Evolutionary conservation across 2,329 filamentous ascomycete species (phyloP).

Genomic region (Paraconiothyrium sp.): DNA sequence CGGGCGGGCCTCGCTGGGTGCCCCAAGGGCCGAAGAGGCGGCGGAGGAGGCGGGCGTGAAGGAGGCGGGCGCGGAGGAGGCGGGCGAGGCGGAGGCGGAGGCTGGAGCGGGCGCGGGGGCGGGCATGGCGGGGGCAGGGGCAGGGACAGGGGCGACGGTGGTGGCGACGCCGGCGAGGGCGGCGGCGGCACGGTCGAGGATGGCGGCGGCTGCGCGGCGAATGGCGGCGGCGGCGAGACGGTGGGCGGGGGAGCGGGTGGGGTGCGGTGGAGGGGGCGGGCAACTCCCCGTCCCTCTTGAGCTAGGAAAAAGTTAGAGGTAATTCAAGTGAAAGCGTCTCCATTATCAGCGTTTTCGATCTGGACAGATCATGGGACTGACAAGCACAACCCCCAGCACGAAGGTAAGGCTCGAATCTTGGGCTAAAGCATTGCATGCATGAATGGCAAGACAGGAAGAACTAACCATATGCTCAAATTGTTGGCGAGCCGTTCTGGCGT

Average conservation of each 20-base stretch:
- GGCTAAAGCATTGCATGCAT: neutral
- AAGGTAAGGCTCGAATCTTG: neutral
- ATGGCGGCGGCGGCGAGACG: neutral
- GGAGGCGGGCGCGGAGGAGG: neutral
- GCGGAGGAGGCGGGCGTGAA: neutral
- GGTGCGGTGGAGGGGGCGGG: neutral
- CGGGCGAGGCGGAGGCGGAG: neutral
- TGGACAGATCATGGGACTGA: no score
- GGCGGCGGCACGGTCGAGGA: neutral
- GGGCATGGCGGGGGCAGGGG: no score
- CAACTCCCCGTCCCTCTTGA: neutral
- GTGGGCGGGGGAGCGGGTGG: neutral
- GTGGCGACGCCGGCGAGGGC: neutral
- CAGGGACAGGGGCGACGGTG: neutral
- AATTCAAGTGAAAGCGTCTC: no score
- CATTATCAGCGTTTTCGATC: no score
- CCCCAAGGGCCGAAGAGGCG: neutral
- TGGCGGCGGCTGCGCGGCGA: neutral
- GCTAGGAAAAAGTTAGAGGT: neutral
- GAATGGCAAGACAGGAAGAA: neutral
- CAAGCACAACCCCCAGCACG: neutral
- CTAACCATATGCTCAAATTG: neutral
- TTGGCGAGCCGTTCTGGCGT: neutral
- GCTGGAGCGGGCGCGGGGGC: neutral
- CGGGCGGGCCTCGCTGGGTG: slow-evolving; percentile 5